A percentile compares a stretch with the other conserved stretches of the same genome.
Evolutionary conservation across 768 basidiomycete genomes (phyloP).

Genomic region (Amanita molliuscula): DNA sequence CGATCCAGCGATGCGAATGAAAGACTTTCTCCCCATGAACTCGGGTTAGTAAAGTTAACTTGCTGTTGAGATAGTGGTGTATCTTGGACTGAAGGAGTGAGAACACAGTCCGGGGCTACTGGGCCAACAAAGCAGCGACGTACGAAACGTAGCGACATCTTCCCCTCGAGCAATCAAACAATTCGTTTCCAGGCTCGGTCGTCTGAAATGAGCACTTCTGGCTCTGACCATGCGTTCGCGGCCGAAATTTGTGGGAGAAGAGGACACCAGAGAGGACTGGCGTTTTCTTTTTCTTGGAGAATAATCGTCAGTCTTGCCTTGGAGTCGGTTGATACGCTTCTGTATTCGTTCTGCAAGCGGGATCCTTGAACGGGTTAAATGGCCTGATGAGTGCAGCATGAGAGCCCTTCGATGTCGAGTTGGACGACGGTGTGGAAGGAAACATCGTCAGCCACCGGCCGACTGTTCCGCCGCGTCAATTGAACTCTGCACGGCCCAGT

Average conservation of each 20-base stretch:
- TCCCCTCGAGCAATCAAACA: constrained; percentile 1
- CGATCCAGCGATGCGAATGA: not conserved
- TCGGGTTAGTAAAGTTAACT: not conserved
- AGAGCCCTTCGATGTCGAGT: not conserved
- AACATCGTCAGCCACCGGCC: not conserved
- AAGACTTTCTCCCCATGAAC: not conserved
- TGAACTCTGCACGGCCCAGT: too few species aligned
- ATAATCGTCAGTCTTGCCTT: not conserved
- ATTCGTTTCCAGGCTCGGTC: constrained; percentile 1
- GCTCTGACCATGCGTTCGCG: constrained; percentile 1
- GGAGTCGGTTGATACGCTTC: constrained; percentile 2
- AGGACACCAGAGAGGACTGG: not conserved
- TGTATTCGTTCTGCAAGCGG: not conserved
- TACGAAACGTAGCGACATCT: not conserved
- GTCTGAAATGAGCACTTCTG: constrained; percentile 1
- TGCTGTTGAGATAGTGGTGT: not conserved
- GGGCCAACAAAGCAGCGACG: not conserved
- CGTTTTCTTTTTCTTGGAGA: not conserved
- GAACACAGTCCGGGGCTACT: not conserved
- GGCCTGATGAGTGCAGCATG: not conserved
- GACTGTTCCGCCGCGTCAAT: too few species aligned
- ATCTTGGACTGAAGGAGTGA: not conserved
- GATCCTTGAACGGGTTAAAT: not conserved
- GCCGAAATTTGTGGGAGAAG: not conserved
- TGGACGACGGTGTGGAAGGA: not conserved